Base-by-base conservation (phyloP, 1,139 yeast genomes). In the Zygoascus hellenicus region DNA sequence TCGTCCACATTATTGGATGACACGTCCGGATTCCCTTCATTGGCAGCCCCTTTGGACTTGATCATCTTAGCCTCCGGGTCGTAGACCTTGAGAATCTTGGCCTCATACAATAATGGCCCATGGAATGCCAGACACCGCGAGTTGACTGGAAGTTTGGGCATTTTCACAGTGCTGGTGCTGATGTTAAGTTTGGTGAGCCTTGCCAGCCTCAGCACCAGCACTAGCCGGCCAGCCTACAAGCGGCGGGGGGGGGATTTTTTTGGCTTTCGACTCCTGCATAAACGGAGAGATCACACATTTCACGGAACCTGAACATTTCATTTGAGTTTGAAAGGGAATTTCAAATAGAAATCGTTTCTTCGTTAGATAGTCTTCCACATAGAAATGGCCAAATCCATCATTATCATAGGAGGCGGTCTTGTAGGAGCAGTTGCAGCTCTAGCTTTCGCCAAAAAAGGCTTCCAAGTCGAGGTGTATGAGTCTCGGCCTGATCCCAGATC, bases 71-170 rank as follows among this genome's bases (percentile, higher is more conserved):
- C 68, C 26, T 73, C 72, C 1, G 83, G 80, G 50, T 79, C 78
- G 62, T 82, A 87, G 1, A 75, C 67, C 58, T 79, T 79, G 45
- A 85, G 61, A 14, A 90, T 77, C 62, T 85, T 87, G 53, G 97
- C 96, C 65, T 89, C 96, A 62, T 90, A 90, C 10, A 90, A 75
- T 55, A 90, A 66, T 2, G 96, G 96, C 0, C 97, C 97, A 62
- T 90, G 97, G 63, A 78, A 90, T 11, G 96, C 96, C 58, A 88
- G 70, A 54, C 90, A 87, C 33, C 58, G 48, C 17, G 58, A 46
- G 19, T 55, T 55, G n/a, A 30, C 38, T 16, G 26, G 30, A 11
- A 44, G 38, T 28, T 28, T 44, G 6, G 43, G 43, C 47, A 44
- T 38, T 14, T 19, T 26, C 19, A 13, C 28, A n/a, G 17, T 37